Base-by-base conservation (phyloP, 2,329 filamentous ascomycete species). In the Talaromyces sp. region DNA sequence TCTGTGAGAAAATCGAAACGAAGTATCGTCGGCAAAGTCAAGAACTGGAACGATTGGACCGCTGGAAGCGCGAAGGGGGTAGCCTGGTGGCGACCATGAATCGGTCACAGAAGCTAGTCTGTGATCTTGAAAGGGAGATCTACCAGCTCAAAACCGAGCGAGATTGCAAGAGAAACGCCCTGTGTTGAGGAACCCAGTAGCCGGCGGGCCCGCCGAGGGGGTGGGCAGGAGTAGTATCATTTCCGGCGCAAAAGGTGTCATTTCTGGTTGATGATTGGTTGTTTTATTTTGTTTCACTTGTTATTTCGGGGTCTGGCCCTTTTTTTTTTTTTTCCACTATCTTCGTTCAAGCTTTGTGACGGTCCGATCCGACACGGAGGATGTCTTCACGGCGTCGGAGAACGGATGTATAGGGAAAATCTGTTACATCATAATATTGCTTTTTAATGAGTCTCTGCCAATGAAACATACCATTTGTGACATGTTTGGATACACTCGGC, bases 1-100 rank as follows among this genome's bases (percentile, higher is more conserved):
- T 92, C 65, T 98, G 94, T 80, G 88, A 92, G 71, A 92, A 95
- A 78, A 92, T 93, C 68, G 89, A 92, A 72, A 93, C 90, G 78
- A 96, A 96, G 80, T 79, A 85, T 72, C 87, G 91, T 61, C 87
- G 90, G 65, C 85, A 87, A 71, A 81, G 82, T 72, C 91, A 92
- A 78, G 91, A 96, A 82, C 74, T 83, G 54, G 85, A 87, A 61
- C 89, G 93, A 70, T 85, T 96, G 71, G 79, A 83, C 67, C 88
- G 92, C 64, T 96, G 92, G 92, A 81, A 83, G 70, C 82, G 82
- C 55, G 91, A 95, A 76, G 89, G 89, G 51, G 75, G 75, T 68
- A 84, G 79, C 68, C 82, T 85, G 71, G 78, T 79, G 63, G 85
- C 85, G 57, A 85, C 82, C 23, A 86, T 87, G 70, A 84, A 85